Conservation (phyloP, 768 basidiomycete species). For the Boletus eberwhitei region DNA sequence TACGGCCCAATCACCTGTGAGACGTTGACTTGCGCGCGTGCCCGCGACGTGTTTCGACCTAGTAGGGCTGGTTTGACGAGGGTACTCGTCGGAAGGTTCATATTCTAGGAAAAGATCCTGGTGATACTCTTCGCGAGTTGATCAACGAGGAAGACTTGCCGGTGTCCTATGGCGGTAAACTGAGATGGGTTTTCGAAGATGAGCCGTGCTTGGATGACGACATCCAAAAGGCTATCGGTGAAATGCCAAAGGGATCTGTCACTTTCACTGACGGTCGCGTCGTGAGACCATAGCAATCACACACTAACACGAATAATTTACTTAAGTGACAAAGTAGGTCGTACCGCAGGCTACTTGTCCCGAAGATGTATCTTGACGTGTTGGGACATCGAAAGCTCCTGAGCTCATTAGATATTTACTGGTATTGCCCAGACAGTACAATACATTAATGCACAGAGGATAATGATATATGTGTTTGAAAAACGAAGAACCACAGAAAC, state of each 20-base stretch:
- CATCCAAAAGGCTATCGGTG: slow-evolving; percentile 42
- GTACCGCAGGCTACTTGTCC: background rate
- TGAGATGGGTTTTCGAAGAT: slow-evolving; percentile 69
- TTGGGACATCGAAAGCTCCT: background rate
- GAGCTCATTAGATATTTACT: slow-evolving; percentile 10
- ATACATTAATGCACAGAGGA: slow-evolving; percentile 27
- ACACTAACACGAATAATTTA: too few species aligned
- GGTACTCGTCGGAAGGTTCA: slow-evolving; percentile 75
- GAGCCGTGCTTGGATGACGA: slow-evolving; percentile 62
- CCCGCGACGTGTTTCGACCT: background rate
- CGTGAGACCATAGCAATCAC: slow-evolving; percentile 18
- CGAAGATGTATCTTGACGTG: background rate
- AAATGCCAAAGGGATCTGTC: slow-evolving; percentile 55
- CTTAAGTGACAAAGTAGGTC: background rate
- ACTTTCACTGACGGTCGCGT: slow-evolving; percentile 47
- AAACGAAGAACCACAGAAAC: background rate
- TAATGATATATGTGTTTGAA: slow-evolving; percentile 25
- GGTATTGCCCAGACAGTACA: slow-evolving; percentile 18
- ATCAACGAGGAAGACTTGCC: slow-evolving; percentile 55
- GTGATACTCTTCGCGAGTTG: slow-evolving; percentile 48
- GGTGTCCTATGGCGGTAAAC: slow-evolving; percentile 65
- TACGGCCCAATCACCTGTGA: too few species aligned
- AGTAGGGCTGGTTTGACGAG: slow-evolving; percentile 75
- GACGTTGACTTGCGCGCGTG: background rate
- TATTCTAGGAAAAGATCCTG: slow-evolving; percentile 62